Evolutionary conservation across 1,284 basidiomycete genomes (phyloP).

Genomic region (Cutaneotrichosporon cutaneum): DNA sequence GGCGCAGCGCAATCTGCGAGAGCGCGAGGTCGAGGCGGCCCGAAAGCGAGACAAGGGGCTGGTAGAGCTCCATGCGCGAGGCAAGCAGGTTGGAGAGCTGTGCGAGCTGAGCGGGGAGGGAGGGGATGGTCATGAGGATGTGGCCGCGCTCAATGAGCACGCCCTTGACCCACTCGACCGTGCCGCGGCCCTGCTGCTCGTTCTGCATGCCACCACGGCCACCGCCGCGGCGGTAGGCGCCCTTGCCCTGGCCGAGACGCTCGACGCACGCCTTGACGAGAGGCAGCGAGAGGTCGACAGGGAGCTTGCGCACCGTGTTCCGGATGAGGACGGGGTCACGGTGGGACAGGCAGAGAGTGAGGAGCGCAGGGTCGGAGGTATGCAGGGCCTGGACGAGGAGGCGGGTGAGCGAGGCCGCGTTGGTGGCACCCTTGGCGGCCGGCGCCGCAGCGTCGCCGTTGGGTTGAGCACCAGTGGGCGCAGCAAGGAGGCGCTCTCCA

Average conservation of each 20-base stretch:
- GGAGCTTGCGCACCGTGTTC: conserved; percentile 83
- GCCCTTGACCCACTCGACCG: conserved; percentile 86
- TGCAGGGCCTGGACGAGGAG: conserved; percentile 96
- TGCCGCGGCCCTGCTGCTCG: conserved; percentile 76
- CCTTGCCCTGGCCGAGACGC: conserved; percentile 77
- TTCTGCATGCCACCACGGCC: conserved; percentile 79
- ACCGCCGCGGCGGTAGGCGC: conserved; percentile 58
- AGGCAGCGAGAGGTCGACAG: conserved; percentile 84
- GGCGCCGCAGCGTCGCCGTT: conserved; percentile 51
- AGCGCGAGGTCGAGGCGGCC: conserved; percentile 91
- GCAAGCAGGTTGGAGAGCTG: conserved; percentile 80
- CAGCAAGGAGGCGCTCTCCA: conserved; percentile 76
- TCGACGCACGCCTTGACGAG: conserved; percentile 87
- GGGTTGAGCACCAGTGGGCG: conserved; percentile 50
- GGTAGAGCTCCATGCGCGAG: conserved; percentile 75
- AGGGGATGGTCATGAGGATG: conserved; percentile 76
- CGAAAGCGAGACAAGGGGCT: conserved; percentile 78
- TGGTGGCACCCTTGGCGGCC: conserved; percentile 57
- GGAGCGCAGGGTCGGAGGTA: conserved; percentile 81
- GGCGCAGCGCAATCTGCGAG: conserved; percentile 81
- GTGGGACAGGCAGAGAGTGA: conserved; percentile 85
- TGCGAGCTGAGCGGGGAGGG: conserved; percentile 63
- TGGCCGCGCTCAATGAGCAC: conserved; percentile 84
- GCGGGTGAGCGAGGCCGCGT: conserved; percentile 84
- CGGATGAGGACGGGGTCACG: conserved; percentile 77